Evolutionary conservation across 768 basidiomycete genomes (phyloP), one percentile per base, ranked within the genome.

Genomic region (Pisolithus albus): DNA sequence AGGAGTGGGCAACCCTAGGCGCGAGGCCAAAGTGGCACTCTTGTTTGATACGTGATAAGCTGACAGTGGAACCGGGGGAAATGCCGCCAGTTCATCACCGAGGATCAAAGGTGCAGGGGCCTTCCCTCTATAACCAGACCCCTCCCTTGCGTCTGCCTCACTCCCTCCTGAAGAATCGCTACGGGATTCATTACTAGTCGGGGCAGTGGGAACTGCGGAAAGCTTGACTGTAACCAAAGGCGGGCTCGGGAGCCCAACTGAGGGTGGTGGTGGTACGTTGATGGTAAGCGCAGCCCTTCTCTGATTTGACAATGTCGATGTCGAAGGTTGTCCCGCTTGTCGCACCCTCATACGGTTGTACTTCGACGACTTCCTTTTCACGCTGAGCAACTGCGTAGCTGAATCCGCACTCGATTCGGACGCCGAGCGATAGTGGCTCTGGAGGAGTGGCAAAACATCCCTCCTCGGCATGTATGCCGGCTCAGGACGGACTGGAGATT

Each of bases 401-500:
- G 61, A 66, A 41, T 64, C 45, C 16, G 49, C 39, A 16, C 63
- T 64, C 11, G 54, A 43, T 38, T 42, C 46, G 18, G 60, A 64
- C 16, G 49, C 53, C 26, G 46, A 46, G 8, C 53, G 51, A 32
- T 49, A 52, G 37, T 61, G 61, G 15, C 18, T 23, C 19, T 40
- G 47, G 36, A 34, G 24, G 34, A 56, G 55, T 7, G 10, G 23
- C 21, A 5, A 47, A 34, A 11, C 42, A 13, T 42, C 40, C 7
- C 26, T 43, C 28, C 40, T 46, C 19, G 46, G 26, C 43, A 47
- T 52, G 54, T 43, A 28, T 23, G 53, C 24, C 7, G 23, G 39
- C 4, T 40, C 50, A 4, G 58, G 56, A 23, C 4, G 44, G 13
- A 52, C n/a, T 4, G 55, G 65, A 1, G 58, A 63, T 54, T 62